Percentiles rank a stretch among this genome's conserved stretches.
phyloP scores from a whole-genome alignment of 495 filamentous ascomycete genomes.

The Penicillium diatomitis region DNA sequence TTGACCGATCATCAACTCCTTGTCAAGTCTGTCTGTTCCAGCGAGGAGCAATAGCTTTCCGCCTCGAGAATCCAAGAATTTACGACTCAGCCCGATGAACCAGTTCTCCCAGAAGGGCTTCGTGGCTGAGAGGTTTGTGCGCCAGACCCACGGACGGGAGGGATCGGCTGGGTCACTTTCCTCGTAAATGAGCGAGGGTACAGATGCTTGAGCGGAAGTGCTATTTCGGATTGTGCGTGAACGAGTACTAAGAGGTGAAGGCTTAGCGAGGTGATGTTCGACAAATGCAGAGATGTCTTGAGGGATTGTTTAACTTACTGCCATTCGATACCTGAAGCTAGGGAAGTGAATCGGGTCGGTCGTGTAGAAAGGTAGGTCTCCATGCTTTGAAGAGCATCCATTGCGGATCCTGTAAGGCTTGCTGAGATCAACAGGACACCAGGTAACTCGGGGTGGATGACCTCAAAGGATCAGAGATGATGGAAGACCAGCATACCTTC shows the following conservation, averaged over 20 bases:
- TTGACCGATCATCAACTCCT: slow-evolving; percentile 92
- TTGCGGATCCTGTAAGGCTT: slow-evolving; percentile 47
- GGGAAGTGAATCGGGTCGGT: slow-evolving; percentile 64
- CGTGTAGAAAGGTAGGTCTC: slow-evolving; percentile 77
- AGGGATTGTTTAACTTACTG: slow-evolving; percentile 45
- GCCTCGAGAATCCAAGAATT: slow-evolving; percentile 76
- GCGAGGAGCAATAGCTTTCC: slow-evolving; percentile 88
- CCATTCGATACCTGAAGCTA: slow-evolving; percentile 84
- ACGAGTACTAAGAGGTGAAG: slow-evolving; percentile 43
- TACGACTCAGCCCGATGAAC: slow-evolving; percentile 80
- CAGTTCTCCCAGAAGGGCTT: slow-evolving; percentile 91
- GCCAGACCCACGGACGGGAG: slow-evolving; percentile 61
- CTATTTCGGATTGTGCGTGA: slow-evolving; percentile 82
- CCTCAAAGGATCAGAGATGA: too few relatives aligned
- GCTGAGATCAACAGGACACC: background rate
- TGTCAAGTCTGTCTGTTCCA: slow-evolving; percentile 89
- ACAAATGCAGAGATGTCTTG: background rate
- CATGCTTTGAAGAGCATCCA: slow-evolving; percentile 96
- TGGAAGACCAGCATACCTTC: slow-evolving; percentile 45
- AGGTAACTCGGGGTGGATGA: too few relatives aligned
- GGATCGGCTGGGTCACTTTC: slow-evolving; percentile 26
- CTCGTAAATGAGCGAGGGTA: slow-evolving; percentile 67
- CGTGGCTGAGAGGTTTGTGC: slow-evolving; percentile 74
- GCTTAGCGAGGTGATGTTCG: background rate
- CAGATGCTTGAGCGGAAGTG: slow-evolving; percentile 70